Percentiles rank a stretch among this genome's conserved stretches.
phyloP scores from a whole-genome alignment of 495 filamentous ascomycete genomes.

The Physcia stellaris region DNA sequence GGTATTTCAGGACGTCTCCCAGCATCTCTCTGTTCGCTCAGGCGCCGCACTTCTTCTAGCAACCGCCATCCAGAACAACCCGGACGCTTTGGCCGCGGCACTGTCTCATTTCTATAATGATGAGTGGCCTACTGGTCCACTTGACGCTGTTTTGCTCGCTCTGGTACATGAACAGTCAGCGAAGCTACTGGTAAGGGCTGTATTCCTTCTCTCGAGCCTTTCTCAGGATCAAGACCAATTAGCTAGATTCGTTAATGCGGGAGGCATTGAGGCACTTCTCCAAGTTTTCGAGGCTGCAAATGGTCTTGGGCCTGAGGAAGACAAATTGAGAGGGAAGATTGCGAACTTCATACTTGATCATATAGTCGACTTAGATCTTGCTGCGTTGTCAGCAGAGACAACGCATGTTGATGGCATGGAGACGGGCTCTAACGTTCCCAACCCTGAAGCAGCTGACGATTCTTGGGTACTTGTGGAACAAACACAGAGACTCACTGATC shows the following conservation, averaged over 20 bases:
- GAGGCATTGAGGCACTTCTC: slow-evolving; percentile 32
- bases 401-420: too few relatives aligned
- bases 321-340: slow-evolving; percentile 27
- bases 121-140: slow-evolving; percentile 12
- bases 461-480: too few relatives aligned
- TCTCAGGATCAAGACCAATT: slow-evolving; percentile 19
- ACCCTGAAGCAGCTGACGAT: too few relatives aligned
- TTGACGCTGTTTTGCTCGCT: slow-evolving; percentile 13
- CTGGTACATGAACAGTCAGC: slow-evolving; percentile 5
- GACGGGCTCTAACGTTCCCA: too few relatives aligned
- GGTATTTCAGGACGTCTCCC: slow-evolving; percentile 19
- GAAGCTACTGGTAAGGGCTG: slow-evolving; percentile 1
- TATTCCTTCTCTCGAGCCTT: slow-evolving; percentile 20
- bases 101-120: slow-evolving; percentile 15
- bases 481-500: too few relatives aligned
- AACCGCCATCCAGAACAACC: slow-evolving; percentile 48
- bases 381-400: too few relatives aligned
- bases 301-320: slow-evolving; percentile 21
- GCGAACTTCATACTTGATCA: slow-evolving; percentile 41
- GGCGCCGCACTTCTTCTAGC: slow-evolving; percentile 39
- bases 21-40: slow-evolving; percentile 18
- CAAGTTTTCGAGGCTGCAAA: slow-evolving; percentile 24
- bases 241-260: slow-evolving; percentile 29
- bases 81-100: slow-evolving; percentile 31
- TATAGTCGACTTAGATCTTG: slow-evolving; percentile 33